Base-by-base conservation (phyloP, 2,329 filamentous ascomycete species). In the Colletotrichum salicis region DNA sequence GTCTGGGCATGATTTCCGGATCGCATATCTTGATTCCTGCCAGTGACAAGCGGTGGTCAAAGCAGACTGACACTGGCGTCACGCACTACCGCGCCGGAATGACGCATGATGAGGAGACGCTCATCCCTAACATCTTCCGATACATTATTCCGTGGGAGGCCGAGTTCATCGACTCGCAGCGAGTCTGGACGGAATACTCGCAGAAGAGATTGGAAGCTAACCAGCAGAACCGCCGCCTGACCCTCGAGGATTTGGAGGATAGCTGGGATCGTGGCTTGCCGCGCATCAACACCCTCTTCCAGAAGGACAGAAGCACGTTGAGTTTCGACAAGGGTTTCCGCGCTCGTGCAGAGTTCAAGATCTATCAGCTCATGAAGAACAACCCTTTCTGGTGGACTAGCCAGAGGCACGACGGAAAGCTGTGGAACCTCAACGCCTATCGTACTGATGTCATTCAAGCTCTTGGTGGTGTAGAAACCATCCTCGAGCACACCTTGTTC, bases 381-480 rank as follows among this genome's bases (percentile, higher is more conserved):
- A 98, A 98, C 80, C 96, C 96, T 0, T 98, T 98, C 87, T 98
- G 95, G 95, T 99, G 96, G 96, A 99, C 96, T 4, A 97, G 94
- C 78, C 96, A 98, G 82, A 89, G 96, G 51, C 97, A 99, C 78
- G 96, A 99, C 78, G 96, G 96, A 79, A 98, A 98, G 79, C 83
- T 99, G 5, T 99, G 96, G 96, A 98, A 98, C 75, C 82, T 99
- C 65, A 98, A 98, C 75, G 94, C 94, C 1, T 98, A 98, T 83
- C 88, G 96, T 74, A 98, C 96, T 7, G 96, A 99, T 84, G 95
- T 98, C 11, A 99, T 99, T 70, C 96, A 98, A 80, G 95, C 96
- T 0, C 84, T 98, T 59, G 96, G 96, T 79, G 95, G 95, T 91
- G 96, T 99, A 8, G 96, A 99, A 82, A 98, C 95, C 0, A 99